These are phyloP conservation scores for Cystobasidium pallidum DNA, from an alignment of 1,284 basidiomycete genomes.

Conservation along the genomic window DNA sequence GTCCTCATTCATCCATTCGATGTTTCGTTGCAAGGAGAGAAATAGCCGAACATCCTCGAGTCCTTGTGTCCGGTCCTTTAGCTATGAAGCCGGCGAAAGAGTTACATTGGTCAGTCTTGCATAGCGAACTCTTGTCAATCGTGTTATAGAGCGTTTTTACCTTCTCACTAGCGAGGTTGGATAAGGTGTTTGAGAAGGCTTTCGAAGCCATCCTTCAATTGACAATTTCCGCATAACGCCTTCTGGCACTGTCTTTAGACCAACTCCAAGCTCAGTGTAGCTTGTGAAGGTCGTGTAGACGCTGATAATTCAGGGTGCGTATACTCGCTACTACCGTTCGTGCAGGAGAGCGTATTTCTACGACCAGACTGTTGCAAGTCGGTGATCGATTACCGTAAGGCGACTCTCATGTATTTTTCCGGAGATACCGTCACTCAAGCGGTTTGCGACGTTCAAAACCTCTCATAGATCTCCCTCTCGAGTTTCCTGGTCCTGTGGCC, in stretches of 20 bases:
- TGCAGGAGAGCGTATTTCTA: no score
- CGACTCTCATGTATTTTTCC: no score
- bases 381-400: no score
- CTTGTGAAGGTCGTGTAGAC: neutral
- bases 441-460: no score
- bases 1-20: conserved; percentile 62
- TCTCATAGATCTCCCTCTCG: no score
- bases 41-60: conserved; percentile 64
- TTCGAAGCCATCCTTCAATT: conserved; percentile 26
- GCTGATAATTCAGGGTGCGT: neutral
- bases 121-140: no score
- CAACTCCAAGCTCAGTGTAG: neutral
- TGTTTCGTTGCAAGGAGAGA: conserved; percentile 65
- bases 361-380: no score
- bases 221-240: conserved; percentile 14
- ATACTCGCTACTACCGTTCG: neutral
- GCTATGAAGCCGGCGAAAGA: conserved; percentile 53
- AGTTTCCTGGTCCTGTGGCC: no score
- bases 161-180: conserved; percentile 36
- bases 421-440: no score
- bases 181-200: conserved; percentile 23
- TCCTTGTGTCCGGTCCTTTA: conserved; percentile 73
- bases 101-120: no score
- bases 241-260: neutral
- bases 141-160: neutral